These are phyloP conservation scores for Nannochloropsis salina DNA, from an alignment of 108 stramenopile genomes.

Conservation along the genomic window DNA sequence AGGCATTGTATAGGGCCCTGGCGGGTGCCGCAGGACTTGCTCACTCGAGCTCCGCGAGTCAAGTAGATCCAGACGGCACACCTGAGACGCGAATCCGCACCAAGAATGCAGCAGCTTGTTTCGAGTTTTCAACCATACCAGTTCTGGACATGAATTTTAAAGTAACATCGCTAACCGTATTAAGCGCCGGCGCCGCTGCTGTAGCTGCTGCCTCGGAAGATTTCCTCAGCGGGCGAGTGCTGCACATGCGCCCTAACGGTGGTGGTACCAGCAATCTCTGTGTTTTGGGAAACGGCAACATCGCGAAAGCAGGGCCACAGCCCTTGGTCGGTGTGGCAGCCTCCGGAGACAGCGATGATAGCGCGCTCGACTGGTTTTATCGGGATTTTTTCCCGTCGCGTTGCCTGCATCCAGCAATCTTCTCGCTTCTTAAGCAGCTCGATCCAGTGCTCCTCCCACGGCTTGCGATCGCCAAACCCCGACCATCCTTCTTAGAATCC, in stretches of 20 bases:
- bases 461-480: background rate
- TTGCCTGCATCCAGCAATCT: constrained; percentile 17
- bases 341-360: constrained; percentile 11
- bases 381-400: background rate
- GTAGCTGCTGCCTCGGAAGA: background rate
- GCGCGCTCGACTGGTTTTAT: constrained; percentile 17
- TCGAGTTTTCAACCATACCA: background rate
- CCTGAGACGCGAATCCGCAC: background rate
- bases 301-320: background rate
- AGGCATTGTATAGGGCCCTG: background rate
- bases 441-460: background rate
- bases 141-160: background rate
- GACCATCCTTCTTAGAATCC: background rate
- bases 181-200: background rate
- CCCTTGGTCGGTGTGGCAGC: background rate
- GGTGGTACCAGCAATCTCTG: background rate
- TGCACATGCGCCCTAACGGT: background rate
- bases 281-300: background rate
- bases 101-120: background rate
- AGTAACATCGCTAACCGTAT: background rate
- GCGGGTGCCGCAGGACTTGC: background rate
- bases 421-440: constrained; percentile 5
- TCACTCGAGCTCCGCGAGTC: background rate
- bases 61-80: no score
- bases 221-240: background rate